phyloP scores from a whole-genome alignment of 129 eudicot species.

The Artemisia tridentata region DNA sequence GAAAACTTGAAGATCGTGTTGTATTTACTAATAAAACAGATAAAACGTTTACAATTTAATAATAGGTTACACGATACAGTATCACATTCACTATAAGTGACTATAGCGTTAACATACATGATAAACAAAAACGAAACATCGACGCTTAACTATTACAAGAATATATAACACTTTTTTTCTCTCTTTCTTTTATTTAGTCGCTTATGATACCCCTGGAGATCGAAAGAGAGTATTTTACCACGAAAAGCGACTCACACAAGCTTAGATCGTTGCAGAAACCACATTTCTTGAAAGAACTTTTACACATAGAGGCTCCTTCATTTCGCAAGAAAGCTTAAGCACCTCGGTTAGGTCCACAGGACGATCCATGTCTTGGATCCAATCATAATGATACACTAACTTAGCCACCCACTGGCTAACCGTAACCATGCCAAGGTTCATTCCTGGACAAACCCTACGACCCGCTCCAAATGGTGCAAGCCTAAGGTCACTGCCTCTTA shows the following conservation, averaged over 20 bases:
- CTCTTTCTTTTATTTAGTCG: conserved; percentile 29
- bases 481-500: conserved; percentile 55
- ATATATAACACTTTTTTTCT: conserved; percentile 3
- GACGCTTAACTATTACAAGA: background rate
- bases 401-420: conserved; percentile 60
- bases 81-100: background rate
- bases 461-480: conserved; percentile 80
- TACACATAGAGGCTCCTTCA: conserved; percentile 52
- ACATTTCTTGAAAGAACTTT: conserved; percentile 36
- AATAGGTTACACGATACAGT: background rate
- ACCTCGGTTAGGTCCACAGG: conserved; percentile 52
- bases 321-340: conserved; percentile 59
- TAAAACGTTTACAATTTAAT: background rate
- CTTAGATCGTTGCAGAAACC: conserved; percentile 15
- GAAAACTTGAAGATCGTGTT: background rate
- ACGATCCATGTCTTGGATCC: conserved; percentile 32
- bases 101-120: conserved; percentile 8
- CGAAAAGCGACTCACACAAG: background rate
- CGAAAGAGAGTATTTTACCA: conserved; percentile 24
- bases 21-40: background rate
- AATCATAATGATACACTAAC: conserved; percentile 43
- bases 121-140: background rate
- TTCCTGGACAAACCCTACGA: conserved; percentile 67
- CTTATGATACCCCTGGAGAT: conserved; percentile 11
- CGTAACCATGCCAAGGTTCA: conserved; percentile 48